phyloP scores from a whole-genome alignment of 2,329 filamentous ascomycete genomes.

The Neospermospora avenae region DNA sequence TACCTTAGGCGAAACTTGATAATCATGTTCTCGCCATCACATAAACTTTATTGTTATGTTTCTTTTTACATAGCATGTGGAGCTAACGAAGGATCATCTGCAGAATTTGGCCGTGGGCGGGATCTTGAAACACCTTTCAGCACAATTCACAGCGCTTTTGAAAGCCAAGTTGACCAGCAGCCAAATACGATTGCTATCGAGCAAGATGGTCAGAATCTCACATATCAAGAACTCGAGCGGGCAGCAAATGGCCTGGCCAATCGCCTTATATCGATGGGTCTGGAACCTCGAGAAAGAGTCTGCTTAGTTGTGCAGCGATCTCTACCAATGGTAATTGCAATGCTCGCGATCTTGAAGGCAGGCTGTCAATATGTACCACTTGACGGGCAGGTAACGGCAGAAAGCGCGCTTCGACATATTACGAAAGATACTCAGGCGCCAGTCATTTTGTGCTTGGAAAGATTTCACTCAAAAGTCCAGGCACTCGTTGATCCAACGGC shows the following conservation, averaged over 20 bases:
- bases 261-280: slow-evolving; percentile 39
- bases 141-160: slow-evolving; percentile 34
- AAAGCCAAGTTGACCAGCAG: slow-evolving; percentile 34
- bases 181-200: slow-evolving; percentile 41
- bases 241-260: slow-evolving; percentile 43
- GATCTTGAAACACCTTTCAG: slow-evolving; percentile 35
- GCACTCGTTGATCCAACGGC: slow-evolving; percentile 16
- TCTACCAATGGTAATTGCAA: slow-evolving; percentile 55
- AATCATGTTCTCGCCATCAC: slow-evolving; percentile 18
- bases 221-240: slow-evolving; percentile 44
- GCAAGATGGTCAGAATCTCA: slow-evolving; percentile 38
- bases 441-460: slow-evolving; percentile 46
- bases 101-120: slow-evolving; percentile 32
- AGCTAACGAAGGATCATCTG: neutral
- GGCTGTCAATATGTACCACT: slow-evolving; percentile 59
- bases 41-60: neutral
- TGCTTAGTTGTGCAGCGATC: slow-evolving; percentile 54
- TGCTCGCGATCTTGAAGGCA: slow-evolving; percentile 53
- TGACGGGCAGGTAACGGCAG: slow-evolving; percentile 52
- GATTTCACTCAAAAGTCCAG: slow-evolving; percentile 33
- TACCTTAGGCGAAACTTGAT: too few relatives aligned
- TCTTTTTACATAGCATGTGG: neutral
- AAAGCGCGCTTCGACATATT: slow-evolving; percentile 47
- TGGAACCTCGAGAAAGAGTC: slow-evolving; percentile 45
- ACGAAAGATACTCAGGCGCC: slow-evolving; percentile 44